Base-by-base conservation (phyloP, 805 yeast genomes). In the Cyberlindnera misumaiensis region DNA sequence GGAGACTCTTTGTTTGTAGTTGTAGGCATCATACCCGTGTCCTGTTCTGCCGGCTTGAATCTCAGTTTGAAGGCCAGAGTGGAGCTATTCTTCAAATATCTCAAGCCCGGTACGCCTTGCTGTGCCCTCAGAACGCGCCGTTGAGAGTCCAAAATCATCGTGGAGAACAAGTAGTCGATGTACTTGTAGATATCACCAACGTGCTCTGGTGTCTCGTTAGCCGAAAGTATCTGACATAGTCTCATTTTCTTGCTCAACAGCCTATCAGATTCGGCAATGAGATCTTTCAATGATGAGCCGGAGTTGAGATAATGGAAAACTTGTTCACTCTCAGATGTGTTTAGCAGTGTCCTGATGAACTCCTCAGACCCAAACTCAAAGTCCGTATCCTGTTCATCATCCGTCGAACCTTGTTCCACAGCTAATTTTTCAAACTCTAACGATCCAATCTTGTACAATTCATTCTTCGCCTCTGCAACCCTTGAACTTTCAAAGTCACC, bases 281-380 rank as follows among this genome's bases (percentile, higher is more conserved):
- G 30, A 30, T 55, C 59, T 18, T 41, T 42, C 31, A 54, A 32
- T 0, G 54, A 49, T 4, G 48, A 43, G 13, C 46, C 44, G 11
- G 52, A 31, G 22, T 53, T 43, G 33, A 53, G 34, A 35, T 51
- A 53, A 11, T 42, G 39, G 35, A 38, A 49, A 2, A 55, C 51
- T 20, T 41, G 29, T 6, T 53, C 55, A 33, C 46, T 47, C 16
- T 48, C 51, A 12, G 45, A 44, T 1, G 60, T 53, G 8, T 47
- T 49, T 24, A 67, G 41, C 10, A 66, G 43, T 51, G 72, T 65
- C 49, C 70, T 70, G 35, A 77, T 64, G 53, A 79, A 75, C 17
- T 78, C 76, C 42, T 74, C 81, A 4, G 82, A 70, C 27, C 79
- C 83, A 46, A 77, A 69, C 37, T 75, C 80, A 2, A 72, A 62